A percentile compares a stretch with the other conserved stretches of the same genome.
phyloP scores from a whole-genome alignment of 306 rosid species.

The Sesbania bispinosa region DNA sequence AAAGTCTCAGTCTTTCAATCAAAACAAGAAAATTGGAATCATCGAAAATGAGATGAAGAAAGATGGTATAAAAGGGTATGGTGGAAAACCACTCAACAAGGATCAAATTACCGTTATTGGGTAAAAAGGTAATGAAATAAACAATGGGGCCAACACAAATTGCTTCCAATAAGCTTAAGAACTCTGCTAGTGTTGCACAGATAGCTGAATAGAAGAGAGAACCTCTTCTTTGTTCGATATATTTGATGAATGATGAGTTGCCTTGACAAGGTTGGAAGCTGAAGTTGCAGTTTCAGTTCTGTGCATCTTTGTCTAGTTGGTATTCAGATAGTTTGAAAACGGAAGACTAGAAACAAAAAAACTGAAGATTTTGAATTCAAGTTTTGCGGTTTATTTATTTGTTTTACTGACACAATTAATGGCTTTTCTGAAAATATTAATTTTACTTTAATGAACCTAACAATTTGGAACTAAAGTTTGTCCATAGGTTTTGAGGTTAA shows the following conservation, averaged over 20 bases:
- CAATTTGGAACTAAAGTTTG: neutral
- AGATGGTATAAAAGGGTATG: constrained; percentile 22
- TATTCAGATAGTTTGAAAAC: constrained; percentile 42
- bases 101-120: too few species aligned
- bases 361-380: constrained; percentile 39
- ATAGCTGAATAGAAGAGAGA: constrained; percentile 10
- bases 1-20: constrained; percentile 27
- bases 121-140: too few species aligned
- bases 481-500: too few species aligned
- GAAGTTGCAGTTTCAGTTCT: constrained; percentile 24
- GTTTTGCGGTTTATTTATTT: constrained; percentile 32
- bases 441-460: neutral
- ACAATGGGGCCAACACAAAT: too few species aligned
- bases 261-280: constrained; percentile 23
- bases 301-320: constrained; percentile 25
- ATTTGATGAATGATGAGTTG: constrained; percentile 23
- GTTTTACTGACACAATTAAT: constrained; percentile 13
- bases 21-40: constrained; percentile 8
- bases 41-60: neutral
- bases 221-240: neutral
- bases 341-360: constrained; percentile 16
- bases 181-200: constrained; percentile 14
- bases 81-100: too few species aligned
- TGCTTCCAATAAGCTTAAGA: constrained; percentile 17
- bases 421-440: neutral